phyloP scores from a whole-genome alignment of 108 stramenopile species.

The Asterionellopsis glacialis region DNA sequence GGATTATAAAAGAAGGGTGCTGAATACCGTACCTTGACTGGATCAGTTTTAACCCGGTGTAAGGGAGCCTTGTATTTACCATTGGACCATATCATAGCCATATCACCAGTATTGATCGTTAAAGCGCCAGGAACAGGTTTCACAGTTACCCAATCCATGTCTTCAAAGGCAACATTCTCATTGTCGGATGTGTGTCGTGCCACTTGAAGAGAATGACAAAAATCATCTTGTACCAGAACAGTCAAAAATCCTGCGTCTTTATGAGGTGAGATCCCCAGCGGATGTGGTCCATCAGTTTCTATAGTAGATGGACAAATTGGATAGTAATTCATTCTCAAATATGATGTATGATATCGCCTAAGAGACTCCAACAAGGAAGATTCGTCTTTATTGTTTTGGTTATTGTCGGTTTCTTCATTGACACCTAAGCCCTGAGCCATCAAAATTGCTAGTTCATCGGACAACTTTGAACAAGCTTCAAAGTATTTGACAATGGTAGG shows the following conservation, averaged over 20 bases:
- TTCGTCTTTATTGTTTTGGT: slow-evolving; percentile 1
- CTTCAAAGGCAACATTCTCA: slow-evolving; percentile 14
- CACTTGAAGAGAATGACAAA: slow-evolving; percentile 80
- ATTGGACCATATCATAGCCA: slow-evolving; percentile 92
- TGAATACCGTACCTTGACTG: slow-evolving; percentile 62
- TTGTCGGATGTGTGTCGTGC: slow-evolving; percentile 14
- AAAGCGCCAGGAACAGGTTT: slow-evolving; percentile 73
- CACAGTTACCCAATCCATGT: slow-evolving; percentile 66
- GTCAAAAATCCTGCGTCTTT: slow-evolving; percentile 91
- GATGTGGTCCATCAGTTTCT: slow-evolving; percentile 10
- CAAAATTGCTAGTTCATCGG: slow-evolving; percentile 48
- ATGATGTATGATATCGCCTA: slow-evolving; percentile 66
- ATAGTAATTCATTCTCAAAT: slow-evolving; percentile 86
- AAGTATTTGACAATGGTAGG: slow-evolving; percentile 57
- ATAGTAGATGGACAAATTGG: slow-evolving; percentile 35
- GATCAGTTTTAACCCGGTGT: slow-evolving; percentile 84
- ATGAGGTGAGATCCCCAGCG: slow-evolving; percentile 81
- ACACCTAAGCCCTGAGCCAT: slow-evolving; percentile 58
- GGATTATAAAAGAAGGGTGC: slow-evolving; percentile 96
- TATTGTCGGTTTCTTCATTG: slow-evolving; percentile 19
- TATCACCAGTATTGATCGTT: slow-evolving; percentile 94
- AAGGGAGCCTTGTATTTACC: slow-evolving; percentile 80
- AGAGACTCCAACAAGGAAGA: slow-evolving; percentile 36
- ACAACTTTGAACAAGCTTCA: slow-evolving; percentile 56
- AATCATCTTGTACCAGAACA: slow-evolving; percentile 80